Percentiles rank a stretch among this genome's conserved stretches.
Conservation (phyloP, 1,139 yeast genomes). For the Debaryomyces subglobosus region DNA sequence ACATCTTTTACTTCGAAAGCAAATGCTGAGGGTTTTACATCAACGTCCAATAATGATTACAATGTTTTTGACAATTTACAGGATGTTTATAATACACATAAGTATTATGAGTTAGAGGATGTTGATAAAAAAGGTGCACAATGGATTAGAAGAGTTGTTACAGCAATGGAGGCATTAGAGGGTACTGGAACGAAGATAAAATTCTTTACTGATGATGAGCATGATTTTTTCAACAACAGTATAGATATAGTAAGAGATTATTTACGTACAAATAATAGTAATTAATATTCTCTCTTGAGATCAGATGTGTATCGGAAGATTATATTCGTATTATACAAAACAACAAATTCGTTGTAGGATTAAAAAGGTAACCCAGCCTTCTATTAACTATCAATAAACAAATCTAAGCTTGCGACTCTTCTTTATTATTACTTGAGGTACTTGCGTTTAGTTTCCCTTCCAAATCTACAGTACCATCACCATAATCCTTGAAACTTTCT, state of each 20-base stretch:
- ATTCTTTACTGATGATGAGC: slow-evolving; percentile 43
- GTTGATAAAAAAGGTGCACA: slow-evolving; percentile 50
- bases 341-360: slow-evolving; percentile 8
- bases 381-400: slow-evolving; percentile 5
- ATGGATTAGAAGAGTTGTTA: slow-evolving; percentile 50
- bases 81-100: slow-evolving; percentile 29
- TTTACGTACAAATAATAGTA: background rate
- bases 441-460: slow-evolving; percentile 18
- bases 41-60: background rate
- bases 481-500: slow-evolving; percentile 56
- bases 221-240: slow-evolving; percentile 29
- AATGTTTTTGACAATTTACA: slow-evolving; percentile 22
- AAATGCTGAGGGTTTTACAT: slow-evolving; percentile 3
- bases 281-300: background rate
- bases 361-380: slow-evolving; percentile 11
- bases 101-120: slow-evolving; percentile 39
- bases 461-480: slow-evolving; percentile 36
- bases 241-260: slow-evolving; percentile 9
- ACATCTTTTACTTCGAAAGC: background rate
- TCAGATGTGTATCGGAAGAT: background rate
- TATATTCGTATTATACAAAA: slow-evolving; percentile 6
- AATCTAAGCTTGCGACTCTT: slow-evolving; percentile 4
- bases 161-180: slow-evolving; percentile 41
- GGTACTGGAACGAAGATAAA: slow-evolving; percentile 38
- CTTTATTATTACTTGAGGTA: slow-evolving; percentile 4